phyloP scores from a whole-genome alignment of 148 eudicot species.

The Tetragonia tetragonoides region DNA sequence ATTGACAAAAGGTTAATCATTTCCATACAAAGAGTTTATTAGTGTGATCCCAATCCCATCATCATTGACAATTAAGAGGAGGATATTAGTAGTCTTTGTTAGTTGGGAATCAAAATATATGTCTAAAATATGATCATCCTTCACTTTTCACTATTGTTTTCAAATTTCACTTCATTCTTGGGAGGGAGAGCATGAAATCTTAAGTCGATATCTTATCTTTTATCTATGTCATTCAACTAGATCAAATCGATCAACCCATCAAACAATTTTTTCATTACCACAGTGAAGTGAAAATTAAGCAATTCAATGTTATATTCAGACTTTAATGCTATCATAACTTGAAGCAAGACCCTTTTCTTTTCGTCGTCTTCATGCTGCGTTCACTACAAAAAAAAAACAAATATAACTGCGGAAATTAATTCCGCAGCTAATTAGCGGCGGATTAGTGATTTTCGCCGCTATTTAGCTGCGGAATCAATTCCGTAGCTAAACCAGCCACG shows the following conservation, averaged over 20 bases:
- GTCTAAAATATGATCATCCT: background rate
- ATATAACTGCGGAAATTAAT: too few relatives aligned
- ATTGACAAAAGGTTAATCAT: constrained; percentile 30
- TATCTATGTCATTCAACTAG: background rate
- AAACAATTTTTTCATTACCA: background rate
- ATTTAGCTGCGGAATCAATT: too few relatives aligned
- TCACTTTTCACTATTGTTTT: constrained; percentile 5
- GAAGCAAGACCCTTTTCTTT: too few relatives aligned
- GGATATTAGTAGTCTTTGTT: background rate
- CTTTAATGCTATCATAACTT: too few relatives aligned
- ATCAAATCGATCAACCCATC: too few relatives aligned
- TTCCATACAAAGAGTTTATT: constrained; percentile 7
- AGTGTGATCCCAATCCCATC: constrained; percentile 19
- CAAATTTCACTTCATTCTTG: too few relatives aligned
- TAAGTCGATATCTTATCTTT: constrained; percentile 11
- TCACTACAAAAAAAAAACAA: too few relatives aligned
- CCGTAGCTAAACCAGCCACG: too few relatives aligned
- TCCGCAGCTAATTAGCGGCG: too few relatives aligned
- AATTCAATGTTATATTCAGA: background rate
- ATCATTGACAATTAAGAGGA: constrained; percentile 16
- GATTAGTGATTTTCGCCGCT: too few relatives aligned
- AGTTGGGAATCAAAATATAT: background rate
- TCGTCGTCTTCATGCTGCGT: too few relatives aligned
- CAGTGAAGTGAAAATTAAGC: background rate
- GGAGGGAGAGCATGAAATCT: background rate